Evolutionary conservation across 139 green algal species (phyloP), one percentile per base, ranked within the genome.

Genomic region (Cymbomonas tetramitiformis): DNA sequence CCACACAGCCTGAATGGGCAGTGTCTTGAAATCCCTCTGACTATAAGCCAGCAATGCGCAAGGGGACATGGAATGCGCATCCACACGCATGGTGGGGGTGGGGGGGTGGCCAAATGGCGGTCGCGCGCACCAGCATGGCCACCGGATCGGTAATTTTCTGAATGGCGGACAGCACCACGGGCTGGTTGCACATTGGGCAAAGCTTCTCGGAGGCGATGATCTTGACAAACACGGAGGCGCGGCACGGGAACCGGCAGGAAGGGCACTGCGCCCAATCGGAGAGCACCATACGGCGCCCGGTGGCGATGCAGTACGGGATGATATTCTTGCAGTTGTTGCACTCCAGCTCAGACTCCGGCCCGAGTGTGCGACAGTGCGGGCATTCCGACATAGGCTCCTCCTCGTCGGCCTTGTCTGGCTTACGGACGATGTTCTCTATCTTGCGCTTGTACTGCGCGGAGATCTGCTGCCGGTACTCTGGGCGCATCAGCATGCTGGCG

Each of bases 391-490:
- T 46, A 0, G 38, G 12, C 69, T 87, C 80, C 58, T 75, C 67
- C n/a, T 79, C 77, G 19, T 29, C 62, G 46, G 64, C 70, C 51
- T 76, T 77, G 38, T 83, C 80, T 0, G 73, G 77, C 67, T 82
- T 83, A 26, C 79, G 76, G 9, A 87, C 77, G 56, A 91, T 80
- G 7, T 75, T 72, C 70, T 88, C 83, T 50, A 88, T 87, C 67
- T 91, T 91, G 52, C 75, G 77, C 59, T 76, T 77, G 72, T 88
- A 87, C 51, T 79, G 75, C 10, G 73, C 58, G 3, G 72, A 64
- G 33, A 91, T 62, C 23, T 31, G 43, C 30, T 12, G 75, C 70
- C 33, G 69, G 67, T 86, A 81, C 58, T 87, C 79, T 30, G 77
- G 78, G 8, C 75, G 61, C 81, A 89, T 83, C 44, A 92, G 72